Percentiles rank a stretch among this genome's conserved stretches.
Conservation (phyloP, 148 eudicot genomes). For the Vaccinium corymbosum region DNA sequence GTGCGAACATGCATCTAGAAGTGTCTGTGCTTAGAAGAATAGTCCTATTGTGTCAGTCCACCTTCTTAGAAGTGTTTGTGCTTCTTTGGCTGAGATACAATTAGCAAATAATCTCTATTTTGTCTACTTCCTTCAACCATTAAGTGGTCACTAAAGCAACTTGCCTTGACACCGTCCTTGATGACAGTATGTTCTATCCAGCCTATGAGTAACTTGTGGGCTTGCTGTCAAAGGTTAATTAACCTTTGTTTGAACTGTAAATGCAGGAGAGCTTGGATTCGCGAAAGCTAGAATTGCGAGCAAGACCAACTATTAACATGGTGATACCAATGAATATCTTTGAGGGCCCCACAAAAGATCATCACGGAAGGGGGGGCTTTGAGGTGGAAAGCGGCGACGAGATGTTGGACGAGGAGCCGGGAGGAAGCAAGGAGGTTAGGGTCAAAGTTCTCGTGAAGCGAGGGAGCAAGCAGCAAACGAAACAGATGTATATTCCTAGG, state of each 20-base stretch:
- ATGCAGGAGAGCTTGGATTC: constrained; percentile 95
- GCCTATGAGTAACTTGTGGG: background rate
- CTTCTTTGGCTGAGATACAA: background rate
- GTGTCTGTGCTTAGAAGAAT: background rate
- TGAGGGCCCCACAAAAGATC: constrained; percentile 68
- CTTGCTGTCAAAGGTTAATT: background rate
- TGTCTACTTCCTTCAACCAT: background rate
- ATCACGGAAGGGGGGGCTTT: constrained; percentile 56
- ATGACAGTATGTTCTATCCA: background rate
- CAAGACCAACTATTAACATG: constrained; percentile 87
- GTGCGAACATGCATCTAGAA: background rate
- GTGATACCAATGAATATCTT: constrained; percentile 85
- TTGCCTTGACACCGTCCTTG: background rate
- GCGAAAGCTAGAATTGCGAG: constrained; percentile 71
- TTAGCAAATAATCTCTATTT: background rate
- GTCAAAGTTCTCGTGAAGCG: constrained; percentile 94
- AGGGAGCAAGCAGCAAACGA: constrained; percentile 91
- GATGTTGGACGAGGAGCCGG: constrained; percentile 68
- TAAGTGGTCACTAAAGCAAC: background rate
- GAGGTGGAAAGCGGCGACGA: constrained; percentile 93
- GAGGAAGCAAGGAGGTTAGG: constrained; percentile 70
- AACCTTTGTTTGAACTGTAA: background rate
- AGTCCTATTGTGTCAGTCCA: background rate
- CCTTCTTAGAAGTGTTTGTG: background rate
- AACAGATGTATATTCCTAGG: constrained; percentile 86